Percentiles rank a stretch among this genome's conserved stretches.
phyloP scores from a whole-genome alignment of 164 flowering plant genomes.

The Sedum album region DNA sequence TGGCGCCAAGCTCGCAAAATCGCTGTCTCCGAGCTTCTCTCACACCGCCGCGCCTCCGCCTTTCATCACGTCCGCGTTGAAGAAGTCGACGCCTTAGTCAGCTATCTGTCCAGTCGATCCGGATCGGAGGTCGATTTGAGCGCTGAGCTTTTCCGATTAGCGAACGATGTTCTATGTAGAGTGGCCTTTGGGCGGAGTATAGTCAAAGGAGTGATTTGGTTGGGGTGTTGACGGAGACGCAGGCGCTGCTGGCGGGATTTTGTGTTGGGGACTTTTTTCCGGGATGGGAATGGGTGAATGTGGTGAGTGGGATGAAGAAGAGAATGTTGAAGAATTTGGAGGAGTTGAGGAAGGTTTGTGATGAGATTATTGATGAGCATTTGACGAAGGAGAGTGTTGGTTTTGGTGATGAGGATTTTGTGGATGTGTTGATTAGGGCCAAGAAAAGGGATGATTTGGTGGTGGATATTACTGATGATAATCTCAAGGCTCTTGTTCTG shows the following conservation, averaged over 20 bases:
- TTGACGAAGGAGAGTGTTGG: not conserved
- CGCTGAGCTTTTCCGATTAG: slow-evolving; percentile 21
- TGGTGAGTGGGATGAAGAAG: slow-evolving; percentile 29
- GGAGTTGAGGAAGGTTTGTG: slow-evolving; percentile 32
- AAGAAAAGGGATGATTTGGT: slow-evolving; percentile 27
- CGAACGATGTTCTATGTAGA: slow-evolving; percentile 46
- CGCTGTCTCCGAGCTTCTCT: slow-evolving; percentile 42
- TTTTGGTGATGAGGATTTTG: slow-evolving; percentile 31
- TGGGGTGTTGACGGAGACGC: slow-evolving; percentile 37
- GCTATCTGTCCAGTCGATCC: slow-evolving; percentile 8
- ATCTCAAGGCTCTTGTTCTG: slow-evolving; percentile 53
- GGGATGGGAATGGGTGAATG: slow-evolving; percentile 37
- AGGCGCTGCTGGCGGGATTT: slow-evolving; percentile 41
- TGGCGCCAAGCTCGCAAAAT: slow-evolving; percentile 49
- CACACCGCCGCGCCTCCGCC: slow-evolving; percentile 27
- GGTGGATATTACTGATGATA: slow-evolving; percentile 45
- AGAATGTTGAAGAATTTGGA: slow-evolving; percentile 31
- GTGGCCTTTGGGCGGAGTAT: slow-evolving; percentile 57
- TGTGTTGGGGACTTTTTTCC: slow-evolving; percentile 48
- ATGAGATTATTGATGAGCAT: slow-evolving; percentile 36
- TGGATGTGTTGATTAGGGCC: slow-evolving; percentile 41
- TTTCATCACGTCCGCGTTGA: slow-evolving; percentile 31
- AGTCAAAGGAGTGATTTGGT: not conserved
- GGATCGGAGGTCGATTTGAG: slow-evolving; percentile 29
- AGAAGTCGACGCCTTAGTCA: slow-evolving; percentile 28